Conservation (phyloP, 495 filamentous ascomycete species). For the Cercophora scortea region DNA sequence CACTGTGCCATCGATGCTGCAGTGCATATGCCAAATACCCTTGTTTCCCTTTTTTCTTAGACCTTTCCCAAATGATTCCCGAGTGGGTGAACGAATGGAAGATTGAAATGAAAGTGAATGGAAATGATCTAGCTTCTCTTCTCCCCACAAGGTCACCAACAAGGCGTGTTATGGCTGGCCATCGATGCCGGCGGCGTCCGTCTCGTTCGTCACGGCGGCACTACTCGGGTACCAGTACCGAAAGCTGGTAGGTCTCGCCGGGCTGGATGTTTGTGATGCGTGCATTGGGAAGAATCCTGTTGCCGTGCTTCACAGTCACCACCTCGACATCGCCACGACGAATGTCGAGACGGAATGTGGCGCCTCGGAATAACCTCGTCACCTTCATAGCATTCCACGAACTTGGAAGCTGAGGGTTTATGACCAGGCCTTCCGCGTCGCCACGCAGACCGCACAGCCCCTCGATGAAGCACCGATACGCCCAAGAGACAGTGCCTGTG, state of each 20-base stretch:
- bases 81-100: too few relatives aligned
- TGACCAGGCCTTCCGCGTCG: conserved; percentile 34
- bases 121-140: too few relatives aligned
- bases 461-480: conserved; percentile 46
- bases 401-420: conserved; percentile 43
- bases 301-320: conserved; percentile 29
- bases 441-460: conserved; percentile 46
- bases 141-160: too few relatives aligned
- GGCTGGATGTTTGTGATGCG: conserved; percentile 29
- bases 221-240: conserved; percentile 28
- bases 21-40: too few relatives aligned
- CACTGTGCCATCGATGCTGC: too few relatives aligned
- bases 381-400: conserved; percentile 41
- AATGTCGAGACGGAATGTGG: conserved; percentile 41
- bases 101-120: too few relatives aligned
- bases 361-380: conserved; percentile 41
- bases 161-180: too few relatives aligned
- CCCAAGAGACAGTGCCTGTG: conserved; percentile 50
- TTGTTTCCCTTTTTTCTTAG: too few relatives aligned
- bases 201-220: not conserved
- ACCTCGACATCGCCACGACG: conserved; percentile 33
- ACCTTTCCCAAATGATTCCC: too few relatives aligned
- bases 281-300: conserved; percentile 25
- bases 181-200: not conserved
- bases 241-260: conserved; percentile 34